phyloP scores from a whole-genome alignment of 176 grass and related monocot genomes.

The Microstegium vimineum region DNA sequence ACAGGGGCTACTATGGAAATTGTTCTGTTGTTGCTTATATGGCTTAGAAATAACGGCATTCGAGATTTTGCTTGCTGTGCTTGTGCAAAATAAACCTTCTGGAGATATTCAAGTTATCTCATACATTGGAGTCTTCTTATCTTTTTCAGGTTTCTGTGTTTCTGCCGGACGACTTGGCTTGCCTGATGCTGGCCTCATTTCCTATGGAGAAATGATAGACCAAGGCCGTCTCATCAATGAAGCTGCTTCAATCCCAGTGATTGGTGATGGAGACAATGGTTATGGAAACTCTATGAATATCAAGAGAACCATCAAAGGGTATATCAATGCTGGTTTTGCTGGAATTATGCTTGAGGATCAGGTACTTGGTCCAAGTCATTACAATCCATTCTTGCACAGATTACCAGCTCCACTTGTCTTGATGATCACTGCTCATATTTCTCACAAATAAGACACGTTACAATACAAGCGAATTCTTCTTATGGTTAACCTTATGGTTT shows the following conservation, averaged over 20 bases:
- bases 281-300: constrained; percentile 98
- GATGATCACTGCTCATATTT: not conserved
- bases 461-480: not conserved
- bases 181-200: constrained; percentile 90
- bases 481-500: not conserved
- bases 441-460: not conserved
- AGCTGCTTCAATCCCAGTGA: constrained; percentile 79
- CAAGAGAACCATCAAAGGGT: constrained; percentile 93
- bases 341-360: constrained; percentile 99
- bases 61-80: not conserved
- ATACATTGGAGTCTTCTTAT: constrained; percentile 1
- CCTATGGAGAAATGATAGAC: constrained; percentile 88
- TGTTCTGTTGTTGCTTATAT: not conserved
- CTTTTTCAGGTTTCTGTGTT: constrained; percentile 75
- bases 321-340: constrained; percentile 90
- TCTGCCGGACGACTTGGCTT: constrained; percentile 77
- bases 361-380: constrained; percentile 23
- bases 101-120: not conserved
- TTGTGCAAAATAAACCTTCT: not conserved
- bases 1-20: not conserved
- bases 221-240: constrained; percentile 80
- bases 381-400: not conserved
- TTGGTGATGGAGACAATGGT: constrained; percentile 95
- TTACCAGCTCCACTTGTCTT: not conserved
- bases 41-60: not conserved